A percentile compares a stretch with the other conserved stretches of the same genome.
Conservation (phyloP, 2,329 filamentous ascomycete species). For the Claviceps sp. region DNA sequence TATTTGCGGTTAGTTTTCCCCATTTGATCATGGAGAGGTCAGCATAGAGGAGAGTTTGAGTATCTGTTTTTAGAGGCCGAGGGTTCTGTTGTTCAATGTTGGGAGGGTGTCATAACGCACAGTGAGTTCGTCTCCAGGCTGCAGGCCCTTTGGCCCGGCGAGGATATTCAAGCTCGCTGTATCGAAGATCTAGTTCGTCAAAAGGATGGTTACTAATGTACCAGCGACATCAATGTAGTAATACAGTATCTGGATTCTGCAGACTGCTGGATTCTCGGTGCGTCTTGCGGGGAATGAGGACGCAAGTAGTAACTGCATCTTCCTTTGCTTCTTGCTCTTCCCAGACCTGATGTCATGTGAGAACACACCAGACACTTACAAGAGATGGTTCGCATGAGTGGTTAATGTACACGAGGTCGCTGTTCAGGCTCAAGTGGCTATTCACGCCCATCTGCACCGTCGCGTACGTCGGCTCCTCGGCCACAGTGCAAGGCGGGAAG, state of each 20-base stretch:
- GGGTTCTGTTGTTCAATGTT: neutral
- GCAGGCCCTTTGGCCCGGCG: slow-evolving; percentile 42
- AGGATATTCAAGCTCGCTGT: slow-evolving; percentile 42
- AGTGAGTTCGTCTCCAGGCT: slow-evolving; percentile 44
- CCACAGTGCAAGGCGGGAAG: slow-evolving; percentile 48
- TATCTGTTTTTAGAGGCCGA: neutral
- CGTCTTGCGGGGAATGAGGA: neutral
- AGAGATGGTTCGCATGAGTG: slow-evolving; percentile 55
- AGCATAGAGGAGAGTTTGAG: too few relatives aligned
- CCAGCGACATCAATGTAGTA: too few relatives aligned
- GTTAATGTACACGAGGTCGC: slow-evolving; percentile 54
- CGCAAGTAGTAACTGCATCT: neutral
- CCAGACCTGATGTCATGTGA: neutral
- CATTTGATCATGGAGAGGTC: too few relatives aligned
- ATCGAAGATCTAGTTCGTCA: slow-evolving; percentile 43
- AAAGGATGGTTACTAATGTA: neutral
- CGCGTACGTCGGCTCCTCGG: slow-evolving; percentile 44
- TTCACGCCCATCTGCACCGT: slow-evolving; percentile 47
- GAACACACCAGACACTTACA: slow-evolving; percentile 26
- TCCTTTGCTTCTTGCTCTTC: too few relatives aligned
- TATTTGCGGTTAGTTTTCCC: slow-evolving; percentile 10
- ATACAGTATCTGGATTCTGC: too few relatives aligned
- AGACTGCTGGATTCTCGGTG: too few relatives aligned
- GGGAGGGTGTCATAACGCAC: slow-evolving; percentile 17
- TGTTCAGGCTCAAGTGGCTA: slow-evolving; percentile 49